A percentile compares a stretch with the other conserved stretches of the same genome.
Conservation (phyloP, 2,329 filamentous ascomycete species). For the Pseudocercospora vitis region DNA sequence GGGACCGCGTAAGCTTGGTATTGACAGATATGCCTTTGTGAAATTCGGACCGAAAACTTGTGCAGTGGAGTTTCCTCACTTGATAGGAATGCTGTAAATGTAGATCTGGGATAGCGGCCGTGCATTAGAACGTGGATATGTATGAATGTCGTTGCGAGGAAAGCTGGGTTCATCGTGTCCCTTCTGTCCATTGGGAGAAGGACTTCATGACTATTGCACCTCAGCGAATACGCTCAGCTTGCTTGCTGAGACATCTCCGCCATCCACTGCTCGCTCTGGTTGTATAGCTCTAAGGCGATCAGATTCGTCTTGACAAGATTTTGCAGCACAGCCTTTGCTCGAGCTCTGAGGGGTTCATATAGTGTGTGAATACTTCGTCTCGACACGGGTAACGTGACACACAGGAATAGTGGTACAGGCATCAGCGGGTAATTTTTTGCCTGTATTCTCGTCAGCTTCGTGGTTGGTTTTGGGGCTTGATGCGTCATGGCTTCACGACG, state of each 20-base stretch:
- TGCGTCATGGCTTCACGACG: not conserved
- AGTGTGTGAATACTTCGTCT: not conserved
- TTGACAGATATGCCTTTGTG: not conserved
- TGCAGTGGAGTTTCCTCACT: no score
- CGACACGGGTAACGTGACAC: not conserved
- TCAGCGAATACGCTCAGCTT: not conserved
- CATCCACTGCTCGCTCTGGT: not conserved
- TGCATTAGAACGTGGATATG: no score
- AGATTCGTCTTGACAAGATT: not conserved
- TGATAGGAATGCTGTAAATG: no score
- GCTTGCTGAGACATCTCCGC: not conserved
- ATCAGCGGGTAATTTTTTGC: not conserved
- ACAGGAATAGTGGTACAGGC: not conserved
- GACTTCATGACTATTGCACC: no score
- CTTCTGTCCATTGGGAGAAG: no score
- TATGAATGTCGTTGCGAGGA: no score
- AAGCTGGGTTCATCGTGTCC: no score
- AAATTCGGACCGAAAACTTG: no score
- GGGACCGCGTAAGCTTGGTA: conserved; percentile 17
- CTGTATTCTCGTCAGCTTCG: not conserved
- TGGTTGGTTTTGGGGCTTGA: not conserved
- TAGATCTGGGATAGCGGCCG: no score
- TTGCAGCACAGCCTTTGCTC: not conserved
- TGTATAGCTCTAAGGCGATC: not conserved
- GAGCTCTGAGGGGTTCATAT: not conserved